phyloP scores from a whole-genome alignment of 139 green algal species.

The Coelastrella sp. region DNA sequence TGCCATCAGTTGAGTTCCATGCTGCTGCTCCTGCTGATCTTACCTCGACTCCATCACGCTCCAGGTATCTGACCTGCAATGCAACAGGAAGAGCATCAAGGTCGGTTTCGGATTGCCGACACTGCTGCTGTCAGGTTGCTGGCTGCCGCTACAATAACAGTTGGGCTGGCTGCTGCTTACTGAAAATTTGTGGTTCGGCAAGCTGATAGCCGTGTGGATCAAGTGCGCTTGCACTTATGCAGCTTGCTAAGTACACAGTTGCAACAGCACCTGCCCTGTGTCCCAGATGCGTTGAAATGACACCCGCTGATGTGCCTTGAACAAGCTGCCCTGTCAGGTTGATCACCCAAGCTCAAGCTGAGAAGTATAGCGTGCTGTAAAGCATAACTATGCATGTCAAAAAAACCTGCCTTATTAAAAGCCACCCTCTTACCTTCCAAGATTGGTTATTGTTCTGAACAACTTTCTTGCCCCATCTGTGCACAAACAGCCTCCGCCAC shows the following conservation, averaged over 20 bases:
- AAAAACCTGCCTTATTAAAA: not conserved
- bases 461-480: conserved; percentile 49
- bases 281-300: too few relatives aligned
- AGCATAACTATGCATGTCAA: too few relatives aligned
- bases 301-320: too few relatives aligned
- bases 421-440: conserved; percentile 49
- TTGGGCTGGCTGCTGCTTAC: not conserved
- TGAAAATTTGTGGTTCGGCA: not conserved
- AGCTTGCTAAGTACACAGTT: too few relatives aligned
- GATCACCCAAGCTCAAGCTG: too few relatives aligned
- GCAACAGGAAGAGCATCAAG: too few relatives aligned
- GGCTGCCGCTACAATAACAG: not conserved
- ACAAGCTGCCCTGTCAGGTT: too few relatives aligned
- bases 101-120: not conserved
- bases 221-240: too few relatives aligned
- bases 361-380: too few relatives aligned
- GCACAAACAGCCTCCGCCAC: conserved; percentile 58
- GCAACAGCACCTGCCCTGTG: too few relatives aligned
- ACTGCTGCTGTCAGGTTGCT: too few relatives aligned
- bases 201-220: too few relatives aligned
- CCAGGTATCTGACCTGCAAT: conserved; percentile 38
- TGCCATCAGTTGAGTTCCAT: not conserved
- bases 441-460: conserved; percentile 8
- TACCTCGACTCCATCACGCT: conserved; percentile 38
- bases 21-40: not conserved